Percentiles rank a stretch among this genome's conserved stretches.
phyloP scores from a whole-genome alignment of 1,139 yeast genomes.

The Pichia sp. region DNA sequence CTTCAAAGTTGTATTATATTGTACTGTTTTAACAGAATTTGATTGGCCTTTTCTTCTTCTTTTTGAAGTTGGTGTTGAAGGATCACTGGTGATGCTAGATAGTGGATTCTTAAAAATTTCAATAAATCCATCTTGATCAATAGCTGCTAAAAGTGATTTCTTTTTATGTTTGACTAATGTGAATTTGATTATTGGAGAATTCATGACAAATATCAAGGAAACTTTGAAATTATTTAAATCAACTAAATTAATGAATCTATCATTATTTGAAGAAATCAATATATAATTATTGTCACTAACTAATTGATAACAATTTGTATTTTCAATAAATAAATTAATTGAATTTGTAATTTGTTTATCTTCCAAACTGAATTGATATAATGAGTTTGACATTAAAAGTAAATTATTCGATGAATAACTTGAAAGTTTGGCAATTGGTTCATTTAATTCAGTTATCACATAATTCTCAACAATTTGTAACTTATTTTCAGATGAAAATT shows the following conservation, averaged over 20 bases:
- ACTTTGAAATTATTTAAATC: constrained; percentile 41
- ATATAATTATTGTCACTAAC: constrained; percentile 34
- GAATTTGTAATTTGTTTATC: constrained; percentile 33
- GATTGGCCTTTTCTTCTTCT: constrained; percentile 24
- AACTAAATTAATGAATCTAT: constrained; percentile 71
- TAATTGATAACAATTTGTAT: constrained; percentile 18
- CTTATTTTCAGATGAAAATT: constrained; percentile 3
- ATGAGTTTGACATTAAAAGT: constrained; percentile 42
- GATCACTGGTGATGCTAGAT: neutral
- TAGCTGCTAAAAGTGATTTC: constrained; percentile 26
- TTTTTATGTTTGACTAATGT: constrained; percentile 5
- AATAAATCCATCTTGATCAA: constrained; percentile 32
- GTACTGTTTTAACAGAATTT: constrained; percentile 37
- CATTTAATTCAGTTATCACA: constrained; percentile 11
- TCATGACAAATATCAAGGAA: constrained; percentile 9
- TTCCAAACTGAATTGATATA: constrained; percentile 43
- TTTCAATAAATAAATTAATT: constrained; percentile 32
- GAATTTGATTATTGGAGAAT: constrained; percentile 11
- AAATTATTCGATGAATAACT: constrained; percentile 2
- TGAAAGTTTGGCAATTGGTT: constrained; percentile 8
- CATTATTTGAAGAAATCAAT: constrained; percentile 66
- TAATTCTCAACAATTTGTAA: constrained; percentile 1
- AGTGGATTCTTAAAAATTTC: constrained; percentile 32
- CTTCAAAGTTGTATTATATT: constrained; percentile 42
- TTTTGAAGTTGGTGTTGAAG: constrained; percentile 5